Conservation (phyloP, 148 eudicot species). For the Cornus kousa region DNA sequence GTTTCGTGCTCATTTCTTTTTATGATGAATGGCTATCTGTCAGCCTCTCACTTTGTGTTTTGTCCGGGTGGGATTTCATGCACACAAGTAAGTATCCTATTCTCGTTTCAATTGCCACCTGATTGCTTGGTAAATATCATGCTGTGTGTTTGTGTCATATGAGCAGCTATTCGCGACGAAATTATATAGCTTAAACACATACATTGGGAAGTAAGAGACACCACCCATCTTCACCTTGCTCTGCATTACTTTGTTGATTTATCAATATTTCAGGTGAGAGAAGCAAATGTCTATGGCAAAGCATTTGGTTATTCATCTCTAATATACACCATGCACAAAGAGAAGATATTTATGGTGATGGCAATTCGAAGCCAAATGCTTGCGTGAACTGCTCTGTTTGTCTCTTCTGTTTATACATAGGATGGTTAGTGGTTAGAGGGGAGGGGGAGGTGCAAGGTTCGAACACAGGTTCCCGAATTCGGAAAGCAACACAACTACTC, state of each 20-base stretch:
- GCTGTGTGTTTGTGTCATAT: background rate
- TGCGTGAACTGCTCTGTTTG: too few species aligned
- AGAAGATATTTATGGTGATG: conserved; percentile 13
- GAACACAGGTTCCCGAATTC: too few species aligned
- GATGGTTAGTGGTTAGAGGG: too few species aligned
- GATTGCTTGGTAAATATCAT: background rate
- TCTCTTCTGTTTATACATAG: background rate
- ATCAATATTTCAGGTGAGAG: too few species aligned
- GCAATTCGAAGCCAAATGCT: background rate
- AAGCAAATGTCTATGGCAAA: too few species aligned
- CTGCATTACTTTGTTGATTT: too few species aligned
- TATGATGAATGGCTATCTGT: background rate
- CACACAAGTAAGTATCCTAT: conserved; percentile 4
- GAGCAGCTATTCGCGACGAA: background rate
- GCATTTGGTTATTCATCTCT: background rate
- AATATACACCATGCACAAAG: background rate
- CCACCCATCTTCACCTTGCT: background rate
- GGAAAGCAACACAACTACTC: too few species aligned
- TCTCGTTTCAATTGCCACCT: conserved; percentile 13
- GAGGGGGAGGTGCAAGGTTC: too few species aligned
- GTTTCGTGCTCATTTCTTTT: background rate
- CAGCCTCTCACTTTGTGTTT: background rate
- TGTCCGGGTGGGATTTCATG: background rate
- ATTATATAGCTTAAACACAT: background rate
- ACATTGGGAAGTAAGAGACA: background rate